These are phyloP conservation scores for Candida qinlingensis DNA, from an alignment of 805 yeast genomes.

Conservation along the genomic window DNA sequence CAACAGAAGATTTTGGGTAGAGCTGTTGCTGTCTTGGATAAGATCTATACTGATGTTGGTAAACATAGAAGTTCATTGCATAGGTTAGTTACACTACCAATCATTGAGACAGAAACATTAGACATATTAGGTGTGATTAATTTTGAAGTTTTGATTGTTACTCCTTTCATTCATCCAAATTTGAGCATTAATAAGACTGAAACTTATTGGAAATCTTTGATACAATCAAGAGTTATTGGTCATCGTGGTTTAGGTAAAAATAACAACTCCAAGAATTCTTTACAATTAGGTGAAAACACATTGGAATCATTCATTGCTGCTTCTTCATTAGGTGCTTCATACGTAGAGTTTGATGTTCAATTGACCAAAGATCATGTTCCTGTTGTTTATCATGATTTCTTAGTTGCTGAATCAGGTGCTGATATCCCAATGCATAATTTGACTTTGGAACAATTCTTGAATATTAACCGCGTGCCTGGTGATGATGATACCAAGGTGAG, in stretches of 20 bases:
- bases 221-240: constrained; percentile 87
- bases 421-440: constrained; percentile 94
- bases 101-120: constrained; percentile 64
- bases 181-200: constrained; percentile 62
- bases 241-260: constrained; percentile 95
- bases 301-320: constrained; percentile 94
- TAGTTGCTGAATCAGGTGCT: constrained; percentile 92
- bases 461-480: constrained; percentile 33
- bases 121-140: constrained; percentile 72
- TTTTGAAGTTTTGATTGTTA: constrained; percentile 69
- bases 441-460: constrained; percentile 83
- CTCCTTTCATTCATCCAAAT: constrained; percentile 66
- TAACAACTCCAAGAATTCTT: constrained; percentile 58
- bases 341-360: constrained; percentile 96
- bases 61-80: constrained; percentile 60
- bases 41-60: constrained; percentile 64
- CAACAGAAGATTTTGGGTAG: constrained; percentile 58
- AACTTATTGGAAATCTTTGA: constrained; percentile 88
- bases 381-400: constrained; percentile 89
- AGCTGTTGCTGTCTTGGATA: constrained; percentile 69
- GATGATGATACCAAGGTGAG: constrained; percentile 1
- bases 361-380: constrained; percentile 87
- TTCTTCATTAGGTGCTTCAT: constrained; percentile 91
- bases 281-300: constrained; percentile 93
- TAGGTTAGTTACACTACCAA: constrained; percentile 64